Base-by-base conservation (phyloP, 2,329 filamentous ascomycete species). In the Sclerotinia trifoliorum region DNA sequence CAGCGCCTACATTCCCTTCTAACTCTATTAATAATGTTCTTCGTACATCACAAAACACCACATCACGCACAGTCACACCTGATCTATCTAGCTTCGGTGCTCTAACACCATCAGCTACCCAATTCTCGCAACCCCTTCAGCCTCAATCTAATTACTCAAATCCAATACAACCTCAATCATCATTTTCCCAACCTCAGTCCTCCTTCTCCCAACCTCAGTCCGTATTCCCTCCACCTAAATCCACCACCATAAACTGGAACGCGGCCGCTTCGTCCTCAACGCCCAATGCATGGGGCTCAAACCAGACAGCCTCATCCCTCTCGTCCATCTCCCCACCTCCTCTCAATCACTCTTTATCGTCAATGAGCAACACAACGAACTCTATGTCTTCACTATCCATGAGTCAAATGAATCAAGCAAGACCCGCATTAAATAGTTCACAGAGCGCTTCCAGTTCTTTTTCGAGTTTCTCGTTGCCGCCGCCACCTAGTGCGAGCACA, bases 61-160 rank as follows among this genome's bases (percentile, higher is more conserved):
- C 62, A 24, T 88, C 84, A 77, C 79, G 86, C 58, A 87, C 85
- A 0, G 83, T 88, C 39, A 87, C 85, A 0, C 86, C 86, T 0
- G 86, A 89, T 70, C 80, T 89, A 0, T 80, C 79, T 24, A 79
- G 81, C 21, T 86, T 89, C 71, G 81, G 84, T 60, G 75, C 84
- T 24, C 80, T 90, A 70, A 82, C 83, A 1, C 87, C 87, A 0
- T 83, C 84, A 4, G 80, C 83, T 19, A 89, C 87, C 1, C 87
- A 90, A 76, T 89, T 83, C 75, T 88, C 87, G 2, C 83, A 88
- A 70, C 87, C 87, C 0, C 70, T 78, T 39, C 77, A 78, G 61
- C 77, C 77, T 26, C 66, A 64, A 54, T 55, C 60, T 11, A 61
- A 54, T 26, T 48, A 68, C 26, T 56, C 66, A 65, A 64, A 54